These are phyloP conservation scores for Phytophthora agathidicida DNA, from an alignment of 352 stramenopile genomes.

Conservation along the genomic window DNA sequence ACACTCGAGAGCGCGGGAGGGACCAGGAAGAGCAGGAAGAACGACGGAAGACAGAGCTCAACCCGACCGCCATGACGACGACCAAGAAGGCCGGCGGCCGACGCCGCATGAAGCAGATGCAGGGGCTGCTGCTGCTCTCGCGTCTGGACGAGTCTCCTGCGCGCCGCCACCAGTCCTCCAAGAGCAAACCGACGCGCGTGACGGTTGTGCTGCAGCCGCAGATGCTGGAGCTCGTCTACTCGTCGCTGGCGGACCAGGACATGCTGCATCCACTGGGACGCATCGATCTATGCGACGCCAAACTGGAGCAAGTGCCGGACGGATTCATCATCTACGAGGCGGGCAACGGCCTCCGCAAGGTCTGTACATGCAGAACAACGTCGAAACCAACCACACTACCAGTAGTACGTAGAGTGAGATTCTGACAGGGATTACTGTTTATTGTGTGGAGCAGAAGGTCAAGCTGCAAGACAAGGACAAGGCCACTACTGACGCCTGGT, in stretches of 20 bases:
- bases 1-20: conserved; percentile 15
- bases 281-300: conserved; percentile 59
- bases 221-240: conserved; percentile 71
- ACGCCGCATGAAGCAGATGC: conserved; percentile 84
- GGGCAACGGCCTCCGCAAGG: conserved; percentile 43
- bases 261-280: conserved; percentile 68
- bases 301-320: conserved; percentile 75
- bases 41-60: conserved; percentile 10
- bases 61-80: conserved; percentile 39
- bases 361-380: conserved; percentile 18
- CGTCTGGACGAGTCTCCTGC: conserved; percentile 36
- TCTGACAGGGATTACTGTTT: not conserved
- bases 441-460: conserved; percentile 49
- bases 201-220: conserved; percentile 75
- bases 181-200: conserved; percentile 50
- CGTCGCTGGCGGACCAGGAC: conserved; percentile 72
- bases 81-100: conserved; percentile 54
- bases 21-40: conserved; percentile 10
- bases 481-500: conserved; percentile 79
- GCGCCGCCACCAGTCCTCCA: conserved; percentile 19
- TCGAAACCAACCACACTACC: not conserved
- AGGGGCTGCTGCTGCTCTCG: conserved; percentile 70
- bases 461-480: conserved; percentile 84
- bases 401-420: conserved; percentile 2
- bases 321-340: conserved; percentile 78